Evolutionary conservation across 495 filamentous ascomycete species (phyloP).

Genomic region (Talaromyces liani): DNA sequence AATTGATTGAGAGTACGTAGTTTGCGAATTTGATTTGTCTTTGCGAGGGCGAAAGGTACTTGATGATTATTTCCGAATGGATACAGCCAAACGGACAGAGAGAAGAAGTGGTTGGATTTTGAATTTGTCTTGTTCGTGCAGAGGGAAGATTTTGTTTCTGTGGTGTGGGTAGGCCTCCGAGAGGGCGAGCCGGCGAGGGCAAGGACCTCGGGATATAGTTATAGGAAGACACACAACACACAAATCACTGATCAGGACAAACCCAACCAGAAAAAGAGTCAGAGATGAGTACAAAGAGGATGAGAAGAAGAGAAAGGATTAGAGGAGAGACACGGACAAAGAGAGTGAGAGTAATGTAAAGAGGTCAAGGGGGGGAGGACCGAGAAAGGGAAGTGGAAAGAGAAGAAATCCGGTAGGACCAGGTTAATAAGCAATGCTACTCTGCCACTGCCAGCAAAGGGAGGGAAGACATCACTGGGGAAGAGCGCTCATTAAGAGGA

Average conservation of each 20-base stretch:
- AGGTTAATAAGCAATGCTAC: not conserved
- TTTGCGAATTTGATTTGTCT: not conserved
- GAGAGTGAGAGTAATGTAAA: not conserved
- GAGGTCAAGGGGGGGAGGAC: not conserved
- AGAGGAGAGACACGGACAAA: not conserved
- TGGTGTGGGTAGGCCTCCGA: not conserved
- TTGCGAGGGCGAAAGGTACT: not conserved
- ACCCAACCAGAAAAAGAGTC: not conserved
- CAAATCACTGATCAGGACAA: not conserved
- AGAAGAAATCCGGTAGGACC: not conserved
- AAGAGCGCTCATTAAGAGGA: not conserved
- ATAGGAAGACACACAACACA: not conserved
- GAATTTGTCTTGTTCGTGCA: not conserved
- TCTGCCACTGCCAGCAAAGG: not conserved
- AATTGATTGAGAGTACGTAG: not conserved
- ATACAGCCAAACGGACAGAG: conserved; percentile 10
- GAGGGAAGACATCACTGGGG: not conserved
- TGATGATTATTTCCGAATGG: not conserved
- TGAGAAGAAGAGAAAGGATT: not conserved
- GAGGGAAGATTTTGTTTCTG: not conserved
- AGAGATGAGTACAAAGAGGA: not conserved
- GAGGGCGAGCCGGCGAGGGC: not conserved
- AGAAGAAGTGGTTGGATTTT: conserved; percentile 1
- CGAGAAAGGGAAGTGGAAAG: not conserved
- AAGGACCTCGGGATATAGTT: not conserved